These are phyloP conservation scores for Lyophyllum decastes DNA, from an alignment of 768 basidiomycete species.

Conservation along the genomic window DNA sequence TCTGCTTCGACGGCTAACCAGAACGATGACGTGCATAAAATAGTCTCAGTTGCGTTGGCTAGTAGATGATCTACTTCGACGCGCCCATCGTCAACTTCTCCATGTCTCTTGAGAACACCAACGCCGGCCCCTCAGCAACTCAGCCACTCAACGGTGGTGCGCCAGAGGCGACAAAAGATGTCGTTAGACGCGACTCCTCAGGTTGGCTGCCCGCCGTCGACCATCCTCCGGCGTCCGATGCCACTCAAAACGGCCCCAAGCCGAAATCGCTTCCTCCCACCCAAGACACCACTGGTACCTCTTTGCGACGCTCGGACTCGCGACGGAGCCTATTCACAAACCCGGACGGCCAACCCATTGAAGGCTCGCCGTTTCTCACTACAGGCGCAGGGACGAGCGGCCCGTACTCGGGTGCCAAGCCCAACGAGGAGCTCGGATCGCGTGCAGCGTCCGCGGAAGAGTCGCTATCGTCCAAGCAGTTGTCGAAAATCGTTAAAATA, in stretches of 20 bases:
- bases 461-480: constrained; percentile 50
- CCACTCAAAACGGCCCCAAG: neutral
- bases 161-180: neutral
- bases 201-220: constrained; percentile 22
- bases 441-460: constrained; percentile 51
- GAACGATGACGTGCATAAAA: neutral
- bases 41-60: constrained; percentile 27
- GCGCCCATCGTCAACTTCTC: constrained; percentile 29
- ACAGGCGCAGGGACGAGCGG: constrained; percentile 57
- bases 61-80: constrained; percentile 45
- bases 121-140: neutral
- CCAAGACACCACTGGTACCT: neutral
- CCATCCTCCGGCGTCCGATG: constrained; percentile 7
- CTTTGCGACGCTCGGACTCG: constrained; percentile 17
- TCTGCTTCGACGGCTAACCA: neutral
- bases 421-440: constrained; percentile 38
- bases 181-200: constrained; percentile 3
- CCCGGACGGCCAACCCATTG: constrained; percentile 30
- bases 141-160: neutral
- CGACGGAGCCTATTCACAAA: constrained; percentile 35
- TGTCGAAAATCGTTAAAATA: constrained; percentile 47
- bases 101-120: neutral
- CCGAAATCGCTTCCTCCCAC: neutral
- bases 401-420: constrained; percentile 41
- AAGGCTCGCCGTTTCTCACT: constrained; percentile 47